Base-by-base conservation (phyloP, 768 basidiomycete genomes). In the Hericium erinaceus region DNA sequence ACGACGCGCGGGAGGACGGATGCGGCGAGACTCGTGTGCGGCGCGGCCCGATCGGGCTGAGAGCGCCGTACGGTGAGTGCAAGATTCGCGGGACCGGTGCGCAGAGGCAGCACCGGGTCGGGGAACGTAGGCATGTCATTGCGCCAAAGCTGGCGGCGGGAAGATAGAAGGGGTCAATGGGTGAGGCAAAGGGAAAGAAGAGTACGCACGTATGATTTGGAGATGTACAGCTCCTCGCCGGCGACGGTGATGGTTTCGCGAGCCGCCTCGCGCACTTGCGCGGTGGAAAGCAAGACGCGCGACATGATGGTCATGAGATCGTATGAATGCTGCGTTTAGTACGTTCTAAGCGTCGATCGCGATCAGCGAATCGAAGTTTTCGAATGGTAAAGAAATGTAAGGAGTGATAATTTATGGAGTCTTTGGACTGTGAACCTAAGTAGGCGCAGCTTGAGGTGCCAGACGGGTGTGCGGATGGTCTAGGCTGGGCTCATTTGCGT, bases 181-280 rank as follows among this genome's bases (percentile, higher is more conserved):
- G 41, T 7, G 9, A 13, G 8, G 52, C 46, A 46, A 40, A 52
- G 38, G 54, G 54, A 33, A 41, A 39, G 12, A 33, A 48, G 39
- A 37, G 46, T 8, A 33, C 61, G 41, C 39, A 50, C 58, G 28
- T 37, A 46, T 18, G 39, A 38, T 58, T 44, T 26, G 33, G 54
- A 50, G 38, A 55, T 55, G 53, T 40, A 33, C 16, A 54, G 54
- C 18, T 41, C 33, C 48, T 54, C 44, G 2, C 55, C 61, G 41
- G 57, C 57, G 50, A 60, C 55, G 41, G 39, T 48, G 37, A 58
- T 48, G 49, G 39, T 54, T 52, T 38, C 46, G 20, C 41, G n/a
- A 4, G 55, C 44, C 9, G 44, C 46, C 12, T 48, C 33, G 22
- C 33, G 55, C 16, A 56, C 48, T n/a, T 49, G 24, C 8, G 37